Evolutionary conservation across 345 rosid genomes (phyloP).

Genomic region (Eucalyptus decipiens): DNA sequence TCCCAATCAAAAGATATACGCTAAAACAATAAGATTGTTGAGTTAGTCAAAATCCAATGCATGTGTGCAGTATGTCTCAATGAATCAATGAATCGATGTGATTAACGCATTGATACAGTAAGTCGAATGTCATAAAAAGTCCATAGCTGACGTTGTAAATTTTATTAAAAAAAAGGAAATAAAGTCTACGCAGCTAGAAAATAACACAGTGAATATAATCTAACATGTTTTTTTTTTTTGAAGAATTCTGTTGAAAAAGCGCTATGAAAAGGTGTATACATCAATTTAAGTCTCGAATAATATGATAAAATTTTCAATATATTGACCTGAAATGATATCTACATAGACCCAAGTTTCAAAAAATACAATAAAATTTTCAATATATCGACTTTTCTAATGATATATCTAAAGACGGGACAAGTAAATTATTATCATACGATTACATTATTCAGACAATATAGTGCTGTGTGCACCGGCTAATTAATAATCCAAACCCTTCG

Average conservation of each 20-base stretch:
- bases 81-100: background rate
- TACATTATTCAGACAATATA: background rate
- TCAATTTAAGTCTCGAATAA: rapidly evolving
- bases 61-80: background rate
- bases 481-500: background rate
- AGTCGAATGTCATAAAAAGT: background rate
- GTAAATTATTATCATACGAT: too few species aligned
- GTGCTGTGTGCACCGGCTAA: background rate
- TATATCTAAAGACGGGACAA: too few species aligned
- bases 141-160: background rate
- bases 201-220: background rate
- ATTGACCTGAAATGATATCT: too few species aligned
- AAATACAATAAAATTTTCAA: background rate
- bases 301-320: rapidly evolving
- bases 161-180: too few species aligned
- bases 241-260: background rate
- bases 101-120: too few species aligned
- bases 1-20: background rate
- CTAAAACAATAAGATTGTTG: background rate
- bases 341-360: background rate
- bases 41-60: background rate
- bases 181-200: background rate
- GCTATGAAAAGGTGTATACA: background rate
- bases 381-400: background rate
- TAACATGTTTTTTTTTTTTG: background rate